Evolutionary conservation across 2,329 filamentous ascomycete genomes (phyloP).

Genomic region (Aspergillus aculeatus): DNA sequence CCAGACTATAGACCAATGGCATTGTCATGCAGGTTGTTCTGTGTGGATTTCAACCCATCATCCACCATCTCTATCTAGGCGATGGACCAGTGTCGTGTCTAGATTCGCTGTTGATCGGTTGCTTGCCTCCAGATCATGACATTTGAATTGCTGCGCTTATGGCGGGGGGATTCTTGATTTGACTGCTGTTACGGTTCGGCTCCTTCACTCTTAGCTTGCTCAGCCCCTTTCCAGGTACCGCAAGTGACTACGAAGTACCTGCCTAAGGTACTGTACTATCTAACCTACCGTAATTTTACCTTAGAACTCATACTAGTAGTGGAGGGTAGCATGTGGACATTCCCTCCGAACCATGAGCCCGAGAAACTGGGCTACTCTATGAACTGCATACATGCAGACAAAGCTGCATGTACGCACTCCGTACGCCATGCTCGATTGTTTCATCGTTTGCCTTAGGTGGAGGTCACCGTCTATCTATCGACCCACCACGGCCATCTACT

Average conservation of each 20-base stretch:
- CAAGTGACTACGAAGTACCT: background rate
- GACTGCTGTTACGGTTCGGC: background rate
- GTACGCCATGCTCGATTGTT: background rate
- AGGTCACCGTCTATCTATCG: background rate
- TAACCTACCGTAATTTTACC: no score
- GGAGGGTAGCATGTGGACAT: background rate
- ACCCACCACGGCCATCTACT: background rate
- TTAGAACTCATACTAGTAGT: no score
- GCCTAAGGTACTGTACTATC: no score
- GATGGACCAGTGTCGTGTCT: conserved; percentile 4
- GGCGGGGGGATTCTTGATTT: background rate
- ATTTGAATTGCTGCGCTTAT: background rate
- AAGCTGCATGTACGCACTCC: background rate
- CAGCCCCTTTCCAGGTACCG: background rate
- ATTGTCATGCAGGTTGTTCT: conserved; percentile 5
- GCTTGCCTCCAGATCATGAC: background rate
- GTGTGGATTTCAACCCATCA: conserved; percentile 1
- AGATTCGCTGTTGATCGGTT: background rate
- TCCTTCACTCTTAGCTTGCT: background rate
- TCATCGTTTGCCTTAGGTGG: background rate
- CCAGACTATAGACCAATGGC: conserved; percentile 2
- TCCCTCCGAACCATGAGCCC: background rate
- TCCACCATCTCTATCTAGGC: background rate
- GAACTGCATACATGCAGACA: conserved; percentile 1
- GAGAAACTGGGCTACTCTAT: background rate